Conservation (phyloP, 176 grass and related monocot species). For the Bromus sterilis region DNA sequence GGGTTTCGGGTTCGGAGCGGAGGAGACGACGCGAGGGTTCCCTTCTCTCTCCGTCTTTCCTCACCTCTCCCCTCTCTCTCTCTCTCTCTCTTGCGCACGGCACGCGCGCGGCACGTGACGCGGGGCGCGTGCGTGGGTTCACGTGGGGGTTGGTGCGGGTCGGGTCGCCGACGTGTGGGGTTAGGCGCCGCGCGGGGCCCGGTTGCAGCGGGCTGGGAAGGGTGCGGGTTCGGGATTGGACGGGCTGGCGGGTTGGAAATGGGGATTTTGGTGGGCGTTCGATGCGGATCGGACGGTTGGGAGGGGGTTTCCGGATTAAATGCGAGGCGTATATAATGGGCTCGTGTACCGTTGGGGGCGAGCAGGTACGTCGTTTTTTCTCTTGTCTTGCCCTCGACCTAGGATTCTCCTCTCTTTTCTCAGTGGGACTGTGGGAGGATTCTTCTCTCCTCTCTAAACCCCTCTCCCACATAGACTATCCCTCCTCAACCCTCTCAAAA, state of each 20-base stretch:
- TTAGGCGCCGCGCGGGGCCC: rapidly evolving
- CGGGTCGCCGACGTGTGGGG: conserved; percentile 8
- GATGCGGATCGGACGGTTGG: conserved; percentile 11
- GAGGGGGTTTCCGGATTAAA: background rate
- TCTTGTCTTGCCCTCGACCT: background rate
- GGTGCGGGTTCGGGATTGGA: background rate
- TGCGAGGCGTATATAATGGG: conserved; percentile 3
- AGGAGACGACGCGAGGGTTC: conserved; percentile 33
- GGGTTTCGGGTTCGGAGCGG: conserved; percentile 44
- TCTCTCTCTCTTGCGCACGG: background rate
- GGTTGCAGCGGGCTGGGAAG: background rate
- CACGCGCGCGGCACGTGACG: background rate
- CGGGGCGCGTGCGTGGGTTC: background rate
- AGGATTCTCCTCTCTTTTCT: no score
- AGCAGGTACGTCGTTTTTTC: background rate
- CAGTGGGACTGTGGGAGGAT: no score
- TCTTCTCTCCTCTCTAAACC: no score
- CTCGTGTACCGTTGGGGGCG: conserved; percentile 37
- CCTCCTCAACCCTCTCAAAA: background rate
- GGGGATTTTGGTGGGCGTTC: background rate
- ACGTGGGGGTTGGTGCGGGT: conserved; percentile 2
- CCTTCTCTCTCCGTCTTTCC: background rate
- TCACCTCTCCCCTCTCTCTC: conserved; percentile 7
- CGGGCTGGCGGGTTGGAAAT: no score
- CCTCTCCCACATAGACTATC: background rate